Conservation (phyloP, 176 grass and related monocot species). For the Pontederia crassipes region DNA sequence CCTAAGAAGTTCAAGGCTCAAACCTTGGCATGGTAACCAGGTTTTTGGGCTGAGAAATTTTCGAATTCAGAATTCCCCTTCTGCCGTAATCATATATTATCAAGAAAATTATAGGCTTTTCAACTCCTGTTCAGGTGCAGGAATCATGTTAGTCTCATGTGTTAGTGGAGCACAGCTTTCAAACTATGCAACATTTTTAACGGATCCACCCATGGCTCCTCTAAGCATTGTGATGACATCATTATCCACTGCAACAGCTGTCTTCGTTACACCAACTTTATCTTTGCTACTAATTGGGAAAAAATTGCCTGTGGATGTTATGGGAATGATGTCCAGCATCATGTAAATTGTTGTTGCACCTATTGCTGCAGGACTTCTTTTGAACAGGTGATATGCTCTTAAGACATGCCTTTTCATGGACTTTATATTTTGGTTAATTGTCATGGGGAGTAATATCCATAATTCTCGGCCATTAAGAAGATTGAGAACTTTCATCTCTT, state of each 20-base stretch:
- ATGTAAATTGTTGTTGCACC: conserved; percentile 91
- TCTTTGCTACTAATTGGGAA: conserved; percentile 90
- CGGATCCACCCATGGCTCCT: conserved; percentile 80
- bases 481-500: too few relatives aligned
- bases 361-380: conserved; percentile 79
- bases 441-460: too few relatives aligned
- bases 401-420: background rate
- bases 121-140: conserved; percentile 40
- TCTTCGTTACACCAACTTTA: conserved; percentile 79
- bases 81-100: too few relatives aligned
- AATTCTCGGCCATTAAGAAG: too few relatives aligned
- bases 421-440: background rate
- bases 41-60: too few relatives aligned
- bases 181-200: conserved; percentile 89
- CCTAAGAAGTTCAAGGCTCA: too few relatives aligned
- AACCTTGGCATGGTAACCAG: too few relatives aligned
- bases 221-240: conserved; percentile 99
- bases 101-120: too few relatives aligned
- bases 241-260: conserved; percentile 79
- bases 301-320: conserved; percentile 86
- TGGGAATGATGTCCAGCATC: conserved; percentile 96
- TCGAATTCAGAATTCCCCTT: too few relatives aligned
- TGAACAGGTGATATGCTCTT: conserved; percentile 51
- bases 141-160: conserved; percentile 96
- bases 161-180: conserved; percentile 92